Evolutionary conservation across 345 rosid genomes (phyloP), one percentile per base, ranked within the genome.

Genomic region (Brassica napus): DNA sequence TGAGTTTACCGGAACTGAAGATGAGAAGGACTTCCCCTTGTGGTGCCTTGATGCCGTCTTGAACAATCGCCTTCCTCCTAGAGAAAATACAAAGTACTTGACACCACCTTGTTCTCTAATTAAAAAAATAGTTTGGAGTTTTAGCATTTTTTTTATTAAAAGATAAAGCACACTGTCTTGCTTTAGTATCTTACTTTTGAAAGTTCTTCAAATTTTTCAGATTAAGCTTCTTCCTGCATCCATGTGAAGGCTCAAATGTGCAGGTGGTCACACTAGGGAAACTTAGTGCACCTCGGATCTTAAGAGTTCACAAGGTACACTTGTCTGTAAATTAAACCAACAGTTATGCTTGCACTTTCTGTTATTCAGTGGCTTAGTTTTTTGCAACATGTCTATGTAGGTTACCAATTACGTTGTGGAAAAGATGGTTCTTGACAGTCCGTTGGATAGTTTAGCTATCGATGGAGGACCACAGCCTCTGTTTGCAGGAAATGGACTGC

Each of bases 201-300:
- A 55, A 65, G 21, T 21, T 65, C 34, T 79, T 44, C 11, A 42
- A 59, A 59, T 82, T 83, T 44, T 80, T 28, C 93, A 96, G 99
- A 84, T 96, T 91, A 84, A 93, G 99, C 86, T 96, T 96, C 89
- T 96, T 84, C 86, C 88, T 96, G 81, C 97, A 89, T 75, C 94
- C 97, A 47, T 90, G 88, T 79, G 98, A 93, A 87, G 99, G 97
- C 58, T 89, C 97, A 14, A 54, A 90, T 68, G 84, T 84, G 68
- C 97, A 92, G 86, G 91, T 93, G 71, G 88, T 89, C 77, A 92
- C 98, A 16, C 97, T 92, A 77, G 99, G 99, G 84, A 96, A 96
- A 83, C 86, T 96, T 54, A 96, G 97, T 84, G 99, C 99, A 58
- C 99, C 99, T 58, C 88, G 99, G 60, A 96, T 96, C 85, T 83